phyloP scores from a whole-genome alignment of 2,329 filamentous ascomycete species.

The Pseudogymnoascus sp. region DNA sequence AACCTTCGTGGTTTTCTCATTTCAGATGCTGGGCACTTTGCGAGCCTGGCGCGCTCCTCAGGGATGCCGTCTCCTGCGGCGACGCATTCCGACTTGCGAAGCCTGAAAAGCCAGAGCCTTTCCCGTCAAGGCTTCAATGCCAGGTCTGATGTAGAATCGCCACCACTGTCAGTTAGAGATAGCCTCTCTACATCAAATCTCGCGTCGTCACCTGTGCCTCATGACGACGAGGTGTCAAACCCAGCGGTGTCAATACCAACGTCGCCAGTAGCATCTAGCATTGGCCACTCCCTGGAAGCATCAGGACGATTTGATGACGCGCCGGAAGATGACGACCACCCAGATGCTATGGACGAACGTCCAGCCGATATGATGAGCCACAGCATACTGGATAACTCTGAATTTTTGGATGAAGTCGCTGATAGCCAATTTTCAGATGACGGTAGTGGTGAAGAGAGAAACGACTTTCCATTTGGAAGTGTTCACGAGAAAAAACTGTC shows the following conservation, averaged over 20 bases:
- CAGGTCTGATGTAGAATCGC: slow-evolving; percentile 2
- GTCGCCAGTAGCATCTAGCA: not conserved
- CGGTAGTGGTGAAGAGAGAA: slow-evolving; percentile 26
- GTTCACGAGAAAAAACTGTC: slow-evolving; percentile 27
- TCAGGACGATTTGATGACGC: slow-evolving; percentile 29
- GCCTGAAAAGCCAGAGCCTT: slow-evolving; percentile 3
- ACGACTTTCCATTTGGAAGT: slow-evolving; percentile 6
- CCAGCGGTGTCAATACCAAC: not conserved
- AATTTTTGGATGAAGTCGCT: slow-evolving; percentile 26
- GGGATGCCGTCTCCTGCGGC: slow-evolving; percentile 51
- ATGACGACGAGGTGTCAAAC: not conserved
- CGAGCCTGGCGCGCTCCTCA: slow-evolving; percentile 50
- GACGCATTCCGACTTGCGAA: slow-evolving; percentile 35
- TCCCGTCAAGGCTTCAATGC: not conserved
- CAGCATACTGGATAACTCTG: slow-evolving; percentile 25
- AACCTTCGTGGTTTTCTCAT: slow-evolving; percentile 59
- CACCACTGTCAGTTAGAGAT: not conserved
- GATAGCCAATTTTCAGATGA: slow-evolving; percentile 26
- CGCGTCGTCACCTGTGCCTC: not conserved
- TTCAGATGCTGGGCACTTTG: slow-evolving; percentile 60
- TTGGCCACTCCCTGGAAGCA: not conserved
- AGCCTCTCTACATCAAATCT: not conserved
- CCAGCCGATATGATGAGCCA: slow-evolving; percentile 19
- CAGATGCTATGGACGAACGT: slow-evolving; percentile 19
- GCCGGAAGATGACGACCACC: slow-evolving; percentile 24